These are phyloP conservation scores for Sugiyamaella chiloensis DNA, from an alignment of 805 yeast genomes.

Conservation along the genomic window DNA sequence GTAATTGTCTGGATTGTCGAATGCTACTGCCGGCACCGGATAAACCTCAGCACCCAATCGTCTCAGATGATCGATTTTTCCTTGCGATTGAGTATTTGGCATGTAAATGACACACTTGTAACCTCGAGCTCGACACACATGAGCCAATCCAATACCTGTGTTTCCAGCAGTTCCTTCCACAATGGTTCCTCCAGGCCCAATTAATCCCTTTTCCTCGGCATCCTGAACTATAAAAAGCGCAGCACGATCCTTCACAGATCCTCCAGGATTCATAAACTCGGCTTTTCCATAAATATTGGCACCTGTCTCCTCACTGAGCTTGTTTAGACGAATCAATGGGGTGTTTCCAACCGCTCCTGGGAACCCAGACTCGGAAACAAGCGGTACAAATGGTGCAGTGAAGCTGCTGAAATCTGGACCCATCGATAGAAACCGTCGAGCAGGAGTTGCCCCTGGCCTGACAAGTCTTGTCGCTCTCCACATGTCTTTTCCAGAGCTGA, in stretches of 20 bases:
- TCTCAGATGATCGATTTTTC: constrained; percentile 70
- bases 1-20: constrained; percentile 76
- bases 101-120: constrained; percentile 82
- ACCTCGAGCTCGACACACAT: constrained; percentile 71
- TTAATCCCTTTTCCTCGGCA: constrained; percentile 60
- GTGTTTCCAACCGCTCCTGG: constrained; percentile 92
- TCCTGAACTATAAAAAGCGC: constrained; percentile 73
- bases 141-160: constrained; percentile 91
- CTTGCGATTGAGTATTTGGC: constrained; percentile 86
- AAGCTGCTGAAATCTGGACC: constrained; percentile 9
- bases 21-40: constrained; percentile 87
- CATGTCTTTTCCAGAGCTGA: too few relatives aligned
- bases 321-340: constrained; percentile 65
- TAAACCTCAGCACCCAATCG: constrained; percentile 81
- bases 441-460: background rate
- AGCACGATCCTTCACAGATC: constrained; percentile 88
- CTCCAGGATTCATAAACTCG: constrained; percentile 92
- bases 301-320: constrained; percentile 55
- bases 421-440: background rate
- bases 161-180: constrained; percentile 96
- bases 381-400: constrained; percentile 54
- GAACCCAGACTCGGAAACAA: constrained; percentile 64
- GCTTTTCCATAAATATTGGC: constrained; percentile 85
- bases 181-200: constrained; percentile 75
- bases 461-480: background rate